Percentiles rank a stretch among this genome's conserved stretches.
phyloP scores from a whole-genome alignment of 495 filamentous ascomycete species.

The Bathelium albidoporum region DNA sequence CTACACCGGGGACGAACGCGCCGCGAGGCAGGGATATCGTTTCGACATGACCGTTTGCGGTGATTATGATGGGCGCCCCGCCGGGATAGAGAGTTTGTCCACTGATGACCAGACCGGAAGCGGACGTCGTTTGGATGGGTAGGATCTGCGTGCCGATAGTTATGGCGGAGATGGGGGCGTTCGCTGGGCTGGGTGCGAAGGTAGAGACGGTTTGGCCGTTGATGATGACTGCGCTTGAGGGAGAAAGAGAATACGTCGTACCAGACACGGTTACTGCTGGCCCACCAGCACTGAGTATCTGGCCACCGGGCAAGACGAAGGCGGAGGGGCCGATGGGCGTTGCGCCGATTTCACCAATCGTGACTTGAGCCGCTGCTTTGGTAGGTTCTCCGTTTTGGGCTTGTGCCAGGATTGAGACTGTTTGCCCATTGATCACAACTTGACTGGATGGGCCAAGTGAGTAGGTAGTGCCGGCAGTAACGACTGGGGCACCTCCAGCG shows the following conservation, averaged over 20 bases:
- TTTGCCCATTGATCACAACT: not conserved
- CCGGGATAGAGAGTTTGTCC: not conserved
- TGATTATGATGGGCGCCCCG: not conserved
- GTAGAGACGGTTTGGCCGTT: slow-evolving; percentile 1
- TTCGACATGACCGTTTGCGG: not conserved
- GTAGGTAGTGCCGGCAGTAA: not conserved
- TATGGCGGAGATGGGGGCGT: not conserved
- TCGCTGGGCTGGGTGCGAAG: not conserved
- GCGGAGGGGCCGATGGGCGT: not conserved
- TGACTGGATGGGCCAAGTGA: not conserved
- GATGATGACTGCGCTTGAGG: not conserved
- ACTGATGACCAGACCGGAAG: not conserved
- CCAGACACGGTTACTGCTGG: slow-evolving; percentile 4
- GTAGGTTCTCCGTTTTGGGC: not conserved
- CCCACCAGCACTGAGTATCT: slow-evolving; percentile 2
- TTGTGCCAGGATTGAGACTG: not conserved
- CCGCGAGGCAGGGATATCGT: not conserved
- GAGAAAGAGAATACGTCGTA: slow-evolving; percentile 1
- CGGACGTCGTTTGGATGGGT: not conserved
- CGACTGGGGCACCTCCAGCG: not conserved
- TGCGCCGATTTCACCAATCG: not conserved
- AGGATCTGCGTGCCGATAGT: not conserved
- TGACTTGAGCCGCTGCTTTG: not conserved
- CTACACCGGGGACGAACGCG: not conserved
- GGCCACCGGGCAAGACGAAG: not conserved